phyloP scores from a whole-genome alignment of 2,329 filamentous ascomycete genomes.

The Phialemonium atrogriseum region DNA sequence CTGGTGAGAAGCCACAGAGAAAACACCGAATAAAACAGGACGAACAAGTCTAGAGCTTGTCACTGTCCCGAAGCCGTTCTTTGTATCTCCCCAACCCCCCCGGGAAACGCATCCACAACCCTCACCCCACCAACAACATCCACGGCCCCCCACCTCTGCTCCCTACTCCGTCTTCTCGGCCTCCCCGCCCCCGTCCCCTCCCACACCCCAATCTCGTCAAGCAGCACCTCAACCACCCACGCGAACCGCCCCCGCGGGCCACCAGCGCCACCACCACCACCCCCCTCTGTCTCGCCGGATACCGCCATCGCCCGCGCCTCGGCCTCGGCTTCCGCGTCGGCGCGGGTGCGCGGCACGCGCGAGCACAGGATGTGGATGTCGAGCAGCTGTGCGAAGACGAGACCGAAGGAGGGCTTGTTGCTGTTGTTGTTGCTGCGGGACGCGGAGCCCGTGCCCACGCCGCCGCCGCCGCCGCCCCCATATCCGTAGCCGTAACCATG shows the following conservation, averaged over 20 bases:
- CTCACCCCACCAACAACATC: slow-evolving; percentile 27
- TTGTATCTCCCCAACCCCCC: no score
- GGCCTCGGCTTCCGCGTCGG: slow-evolving; percentile 29
- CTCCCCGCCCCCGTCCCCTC: slow-evolving; percentile 13
- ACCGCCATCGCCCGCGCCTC: slow-evolving; percentile 4
- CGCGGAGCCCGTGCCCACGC: slow-evolving; percentile 25
- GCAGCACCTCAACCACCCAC: slow-evolving; percentile 42
- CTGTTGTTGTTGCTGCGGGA: slow-evolving; percentile 9
- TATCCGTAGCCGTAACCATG: no score
- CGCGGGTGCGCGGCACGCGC: slow-evolving; percentile 28
- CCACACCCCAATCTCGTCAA: slow-evolving; percentile 43
- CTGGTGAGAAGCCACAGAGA: no score
- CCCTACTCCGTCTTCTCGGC: slow-evolving; percentile 27
- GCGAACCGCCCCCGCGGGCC: slow-evolving; percentile 4
- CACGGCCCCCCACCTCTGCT: slow-evolving; percentile 46
- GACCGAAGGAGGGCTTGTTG: slow-evolving; percentile 44
- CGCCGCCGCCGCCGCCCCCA: no score
- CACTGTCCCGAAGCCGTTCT: no score
- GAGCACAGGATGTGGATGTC: slow-evolving; percentile 47
- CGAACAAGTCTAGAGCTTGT: no score
- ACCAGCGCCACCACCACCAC: slow-evolving; percentile 2
- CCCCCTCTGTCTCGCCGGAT: background rate
- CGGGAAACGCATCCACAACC: slow-evolving; percentile 32
- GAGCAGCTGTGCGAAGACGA: slow-evolving; percentile 45
- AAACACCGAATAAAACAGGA: no score